Conservation (phyloP, 768 basidiomycete genomes). For the Suillus variegatus region DNA sequence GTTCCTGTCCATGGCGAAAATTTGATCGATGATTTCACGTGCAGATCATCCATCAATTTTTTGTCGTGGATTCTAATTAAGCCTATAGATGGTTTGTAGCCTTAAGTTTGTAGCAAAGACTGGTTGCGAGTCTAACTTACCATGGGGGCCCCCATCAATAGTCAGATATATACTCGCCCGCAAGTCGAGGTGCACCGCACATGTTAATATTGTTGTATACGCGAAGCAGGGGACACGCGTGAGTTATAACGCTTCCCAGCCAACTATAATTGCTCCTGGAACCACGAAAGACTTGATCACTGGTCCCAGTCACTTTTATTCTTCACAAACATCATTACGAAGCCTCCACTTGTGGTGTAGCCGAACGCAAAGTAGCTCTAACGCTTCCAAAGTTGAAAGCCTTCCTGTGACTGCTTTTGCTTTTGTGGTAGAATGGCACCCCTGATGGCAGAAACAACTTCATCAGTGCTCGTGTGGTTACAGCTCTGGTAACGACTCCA, state of each 20-base stretch:
- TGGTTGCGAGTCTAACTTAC: no score
- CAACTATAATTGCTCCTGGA: neutral
- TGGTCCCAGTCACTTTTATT: neutral
- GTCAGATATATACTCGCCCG: no score
- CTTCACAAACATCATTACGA: neutral
- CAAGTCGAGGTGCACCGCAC: no score
- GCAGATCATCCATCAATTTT: no score
- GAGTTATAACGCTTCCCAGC: neutral
- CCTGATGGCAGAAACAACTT: neutral
- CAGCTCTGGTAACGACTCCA: neutral
- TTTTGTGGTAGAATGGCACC: neutral
- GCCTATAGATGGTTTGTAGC: no score
- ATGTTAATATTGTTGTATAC: no score
- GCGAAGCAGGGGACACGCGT: no score
- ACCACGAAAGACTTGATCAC: neutral
- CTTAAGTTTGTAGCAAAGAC: no score
- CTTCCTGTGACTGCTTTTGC: neutral
- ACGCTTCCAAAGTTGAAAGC: neutral
- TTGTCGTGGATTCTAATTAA: no score
- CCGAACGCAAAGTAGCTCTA: neutral
- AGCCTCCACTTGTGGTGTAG: neutral
- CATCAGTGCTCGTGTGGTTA: neutral
- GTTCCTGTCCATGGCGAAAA: no score
- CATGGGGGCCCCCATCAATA: no score
- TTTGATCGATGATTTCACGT: no score